These are phyloP conservation scores for Asparagopsis taxiformis DNA, from an alignment of 31 red algal genomes.

Conservation along the genomic window DNA sequence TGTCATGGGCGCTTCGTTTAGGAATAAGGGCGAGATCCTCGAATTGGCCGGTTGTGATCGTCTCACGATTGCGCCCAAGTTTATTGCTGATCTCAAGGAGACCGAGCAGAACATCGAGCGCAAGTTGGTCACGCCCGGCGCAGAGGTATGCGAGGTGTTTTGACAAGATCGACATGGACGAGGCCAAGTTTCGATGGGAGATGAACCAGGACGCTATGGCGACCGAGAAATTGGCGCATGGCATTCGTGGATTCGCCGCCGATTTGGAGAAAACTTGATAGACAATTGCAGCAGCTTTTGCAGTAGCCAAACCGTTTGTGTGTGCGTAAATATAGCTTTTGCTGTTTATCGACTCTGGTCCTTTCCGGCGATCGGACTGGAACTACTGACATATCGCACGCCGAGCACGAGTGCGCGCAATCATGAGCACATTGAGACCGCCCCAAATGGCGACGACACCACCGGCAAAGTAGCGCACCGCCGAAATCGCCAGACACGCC, in stretches of 20 bases:
- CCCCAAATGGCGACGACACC: slow-evolving; percentile 47
- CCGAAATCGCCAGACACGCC: slow-evolving; percentile 14
- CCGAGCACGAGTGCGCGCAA: slow-evolving; percentile 34
- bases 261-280: slow-evolving; percentile 54
- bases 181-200: slow-evolving; percentile 59
- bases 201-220: slow-evolving; percentile 68
- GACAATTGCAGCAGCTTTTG: slow-evolving; percentile 1
- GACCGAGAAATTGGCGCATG: slow-evolving; percentile 69
- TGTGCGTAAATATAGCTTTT: not conserved
- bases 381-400: slow-evolving; percentile 18
- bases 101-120: slow-evolving; percentile 22
- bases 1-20: slow-evolving; percentile 75
- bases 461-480: slow-evolving; percentile 4
- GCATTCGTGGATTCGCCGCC: slow-evolving; percentile 61
- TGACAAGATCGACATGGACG: slow-evolving; percentile 44
- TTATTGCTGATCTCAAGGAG: slow-evolving; percentile 38
- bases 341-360: no score
- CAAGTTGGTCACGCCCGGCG: slow-evolving; percentile 5
- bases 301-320: not conserved
- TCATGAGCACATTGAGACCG: slow-evolving; percentile 65
- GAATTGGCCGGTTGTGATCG: slow-evolving; percentile 76
- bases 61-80: slow-evolving; percentile 70
- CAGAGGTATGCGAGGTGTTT: slow-evolving; percentile 14
- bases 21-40: slow-evolving; percentile 67
- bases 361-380: slow-evolving; percentile 7